Evolutionary conservation across 768 basidiomycete genomes (phyloP).

Genomic region (Termitomyces sp.): DNA sequence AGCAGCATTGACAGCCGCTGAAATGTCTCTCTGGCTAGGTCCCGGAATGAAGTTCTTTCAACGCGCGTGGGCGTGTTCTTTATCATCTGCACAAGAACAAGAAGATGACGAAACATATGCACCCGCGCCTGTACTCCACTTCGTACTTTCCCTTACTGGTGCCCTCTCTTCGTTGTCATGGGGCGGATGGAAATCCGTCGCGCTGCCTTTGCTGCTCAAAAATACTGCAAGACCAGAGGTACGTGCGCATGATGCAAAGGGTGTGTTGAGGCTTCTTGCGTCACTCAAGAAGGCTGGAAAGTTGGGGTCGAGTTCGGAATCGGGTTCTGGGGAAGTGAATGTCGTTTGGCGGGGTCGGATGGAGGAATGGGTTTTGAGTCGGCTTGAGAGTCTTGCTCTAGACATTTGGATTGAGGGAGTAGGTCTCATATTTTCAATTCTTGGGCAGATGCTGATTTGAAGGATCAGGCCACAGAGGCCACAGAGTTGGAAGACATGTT

Average conservation of each 20-base stretch:
- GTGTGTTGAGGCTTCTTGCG: slow-evolving; percentile 48
- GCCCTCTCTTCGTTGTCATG: slow-evolving; percentile 63
- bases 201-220: slow-evolving; percentile 55
- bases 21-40: slow-evolving; percentile 49
- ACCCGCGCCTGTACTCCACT: slow-evolving; percentile 16
- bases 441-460: not conserved
- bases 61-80: slow-evolving; percentile 38
- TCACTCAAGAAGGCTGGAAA: slow-evolving; percentile 44
- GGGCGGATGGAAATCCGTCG: slow-evolving; percentile 77
- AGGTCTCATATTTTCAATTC: slow-evolving; percentile 5
- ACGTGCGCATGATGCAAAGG: slow-evolving; percentile 39
- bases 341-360: slow-evolving; percentile 42
- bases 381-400: slow-evolving; percentile 34
- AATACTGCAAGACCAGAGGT: slow-evolving; percentile 39
- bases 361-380: slow-evolving; percentile 45
- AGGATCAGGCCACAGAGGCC: slow-evolving; percentile 29
- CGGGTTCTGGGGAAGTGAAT: slow-evolving; percentile 46
- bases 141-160: slow-evolving; percentile 56
- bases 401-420: slow-evolving; percentile 40
- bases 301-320: slow-evolving; percentile 49
- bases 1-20: slow-evolving; percentile 37
- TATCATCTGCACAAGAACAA: not conserved
- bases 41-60: slow-evolving; percentile 57
- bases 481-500: slow-evolving; percentile 54
- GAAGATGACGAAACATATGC: slow-evolving; percentile 1